Evolutionary conservation across 352 stramenopile species (phyloP).

Genomic region (Peronospora tabacina): DNA sequence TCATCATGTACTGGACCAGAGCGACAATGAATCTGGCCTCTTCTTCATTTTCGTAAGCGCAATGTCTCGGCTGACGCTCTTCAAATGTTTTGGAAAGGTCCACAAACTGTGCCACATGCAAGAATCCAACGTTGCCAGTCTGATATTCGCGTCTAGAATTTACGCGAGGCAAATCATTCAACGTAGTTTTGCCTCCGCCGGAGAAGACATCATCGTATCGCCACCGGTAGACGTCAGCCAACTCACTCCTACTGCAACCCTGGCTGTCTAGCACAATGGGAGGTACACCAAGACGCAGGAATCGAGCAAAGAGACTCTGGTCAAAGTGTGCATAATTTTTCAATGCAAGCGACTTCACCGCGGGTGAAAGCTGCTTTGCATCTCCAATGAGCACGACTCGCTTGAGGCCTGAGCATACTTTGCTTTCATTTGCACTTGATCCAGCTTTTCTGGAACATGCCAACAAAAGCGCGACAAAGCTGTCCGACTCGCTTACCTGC

Average conservation of each 20-base stretch:
- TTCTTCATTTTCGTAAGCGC: conserved; percentile 92
- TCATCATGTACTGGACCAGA: conserved; percentile 89
- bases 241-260: conserved; percentile 76
- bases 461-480: conserved; percentile 87
- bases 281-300: conserved; percentile 90
- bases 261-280: conserved; percentile 89
- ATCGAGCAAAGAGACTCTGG: conserved; percentile 92
- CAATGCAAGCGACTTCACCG: conserved; percentile 87
- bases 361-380: conserved; percentile 87
- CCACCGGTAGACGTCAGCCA: conserved; percentile 87
- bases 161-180: conserved; percentile 27
- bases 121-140: conserved; percentile 85
- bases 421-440: background rate
- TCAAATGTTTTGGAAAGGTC: conserved; percentile 51
- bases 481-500: conserved; percentile 92
- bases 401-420: conserved; percentile 59
- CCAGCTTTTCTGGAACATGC: conserved; percentile 37
- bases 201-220: conserved; percentile 37
- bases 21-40: conserved; percentile 93
- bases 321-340: conserved; percentile 87
- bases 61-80: conserved; percentile 67
- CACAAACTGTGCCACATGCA: conserved; percentile 86
- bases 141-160: conserved; percentile 24
- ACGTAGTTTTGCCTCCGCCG: conserved; percentile 7
- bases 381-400: conserved; percentile 94